Base-by-base conservation (phyloP, 345 rosid genomes). In the Iberis pinnata region DNA sequence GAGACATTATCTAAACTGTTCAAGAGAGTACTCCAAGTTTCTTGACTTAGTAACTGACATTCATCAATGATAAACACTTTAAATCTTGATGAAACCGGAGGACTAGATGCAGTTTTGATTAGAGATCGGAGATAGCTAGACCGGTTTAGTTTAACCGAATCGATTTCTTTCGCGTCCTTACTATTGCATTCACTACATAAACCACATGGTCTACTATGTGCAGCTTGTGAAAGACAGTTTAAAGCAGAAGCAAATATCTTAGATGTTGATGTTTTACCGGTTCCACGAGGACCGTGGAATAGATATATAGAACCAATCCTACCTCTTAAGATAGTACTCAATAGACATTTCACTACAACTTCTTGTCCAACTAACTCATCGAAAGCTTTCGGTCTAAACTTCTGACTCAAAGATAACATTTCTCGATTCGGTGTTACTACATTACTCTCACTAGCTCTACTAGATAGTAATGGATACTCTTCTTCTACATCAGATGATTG, bases 231-330 rank as follows among this genome's bases (percentile, higher is more conserved):
- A 25, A 92, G 82, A 42, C 98, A 92, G 68, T 88, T 92, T 38
- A 92, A 71, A 14, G 96, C 96, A 70, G 93, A 86, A 57, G 96
- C 90, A 70, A 88, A 88, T 46, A 92, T 78, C 73, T 80, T 80
- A 9, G 96, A 77, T 7, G 98, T 85, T 31, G 86, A 85, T 7
- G 95, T 92, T 76, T 92, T 88, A 33, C 98, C 98, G 0, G 95
- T 80, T 18, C 96, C 98, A 33, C 86, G 96, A 61, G 95, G 95
- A 33, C 98, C 98, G 19, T 88, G 83, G 52, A 92, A 88, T 18
- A 92, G 86, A 65, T 92, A 83, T 7, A 83, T 42, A 19, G 95
- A 78, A 46, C 96, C 45, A 64, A 88, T 66, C 73, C 80, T 81
- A 38, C 86, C 93, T 53, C 75, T 81, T 36, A 84, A 73, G 47